A percentile compares a stretch with the other conserved stretches of the same genome.
Conservation (phyloP, 2,329 filamentous ascomycete species). For the Rhytidhysteron rufulum region DNA sequence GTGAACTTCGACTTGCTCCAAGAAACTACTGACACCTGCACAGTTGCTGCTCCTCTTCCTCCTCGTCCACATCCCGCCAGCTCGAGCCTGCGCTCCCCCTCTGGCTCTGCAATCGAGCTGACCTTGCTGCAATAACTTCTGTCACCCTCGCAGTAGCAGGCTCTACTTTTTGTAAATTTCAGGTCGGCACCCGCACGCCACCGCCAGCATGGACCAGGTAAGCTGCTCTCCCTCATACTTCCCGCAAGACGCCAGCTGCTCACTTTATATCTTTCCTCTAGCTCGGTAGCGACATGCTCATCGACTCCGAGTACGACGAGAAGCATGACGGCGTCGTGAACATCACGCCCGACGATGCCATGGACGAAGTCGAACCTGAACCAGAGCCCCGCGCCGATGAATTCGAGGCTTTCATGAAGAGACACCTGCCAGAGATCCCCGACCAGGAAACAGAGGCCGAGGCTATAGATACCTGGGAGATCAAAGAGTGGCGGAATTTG, state of each 20-base stretch:
- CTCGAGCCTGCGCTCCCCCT: conserved; percentile 3
- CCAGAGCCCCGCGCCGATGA: conserved; percentile 56
- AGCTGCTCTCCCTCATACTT: conserved; percentile 9
- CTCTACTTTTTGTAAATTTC: conserved; percentile 1
- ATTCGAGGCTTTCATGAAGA: conserved; percentile 78
- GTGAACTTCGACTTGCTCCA: not conserved
- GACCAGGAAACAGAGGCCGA: conserved; percentile 80
- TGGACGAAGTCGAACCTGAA: conserved; percentile 52
- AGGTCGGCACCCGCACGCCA: conserved; percentile 8
- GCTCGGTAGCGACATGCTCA: conserved; percentile 61
- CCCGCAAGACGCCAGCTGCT: not conserved
- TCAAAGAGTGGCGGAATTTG: conserved; percentile 75
- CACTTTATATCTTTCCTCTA: conserved; percentile 28
- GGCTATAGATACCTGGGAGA: conserved; percentile 76
- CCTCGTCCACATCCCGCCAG: conserved; percentile 2
- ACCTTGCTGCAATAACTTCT: not conserved
- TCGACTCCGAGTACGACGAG: conserved; percentile 61
- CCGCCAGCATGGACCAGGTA: conserved; percentile 36
- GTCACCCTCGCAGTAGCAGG: conserved; percentile 1
- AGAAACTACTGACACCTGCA: not conserved
- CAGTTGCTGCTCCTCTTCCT: not conserved
- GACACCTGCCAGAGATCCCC: conserved; percentile 70
- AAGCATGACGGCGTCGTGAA: conserved; percentile 60
- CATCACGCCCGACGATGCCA: conserved; percentile 58
- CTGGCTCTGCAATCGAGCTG: conserved; percentile 3